A percentile compares a stretch with the other conserved stretches of the same genome.
Conservation (phyloP, 2,329 filamentous ascomycete genomes). For the Colletotrichum gigasporum region DNA sequence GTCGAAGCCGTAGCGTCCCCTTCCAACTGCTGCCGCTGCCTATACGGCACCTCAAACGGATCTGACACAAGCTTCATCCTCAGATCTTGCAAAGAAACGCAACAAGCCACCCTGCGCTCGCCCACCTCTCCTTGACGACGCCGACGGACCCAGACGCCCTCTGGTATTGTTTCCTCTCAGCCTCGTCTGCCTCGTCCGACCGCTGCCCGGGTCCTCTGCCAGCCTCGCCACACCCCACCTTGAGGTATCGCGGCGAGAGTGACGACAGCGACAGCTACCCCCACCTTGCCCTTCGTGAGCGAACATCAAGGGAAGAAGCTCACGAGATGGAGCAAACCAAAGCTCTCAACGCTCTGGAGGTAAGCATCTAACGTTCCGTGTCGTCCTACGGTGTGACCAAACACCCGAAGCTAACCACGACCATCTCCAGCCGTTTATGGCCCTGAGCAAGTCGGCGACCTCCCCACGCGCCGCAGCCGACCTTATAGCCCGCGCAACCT, state of each 20-base stretch:
- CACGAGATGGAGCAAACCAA: conserved; percentile 77
- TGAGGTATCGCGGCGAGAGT: neutral
- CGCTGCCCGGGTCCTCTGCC: conserved; percentile 10
- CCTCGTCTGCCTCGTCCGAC: conserved; percentile 19
- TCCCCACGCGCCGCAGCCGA: conserved; percentile 87
- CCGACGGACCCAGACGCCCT: neutral
- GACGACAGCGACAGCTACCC: conserved; percentile 3
- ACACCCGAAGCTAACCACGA: conserved; percentile 34
- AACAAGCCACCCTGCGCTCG: neutral
- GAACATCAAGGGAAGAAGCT: neutral
- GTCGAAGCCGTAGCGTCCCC: conserved; percentile 15
- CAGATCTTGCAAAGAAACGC: conserved; percentile 15
- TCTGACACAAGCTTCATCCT: conserved; percentile 36
- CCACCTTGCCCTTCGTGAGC: conserved; percentile 5
- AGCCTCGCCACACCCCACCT: conserved; percentile 25
- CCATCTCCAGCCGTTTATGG: conserved; percentile 82
- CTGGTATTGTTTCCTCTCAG: neutral
- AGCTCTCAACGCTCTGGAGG: conserved; percentile 72
- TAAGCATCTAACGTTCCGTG: too few relatives aligned
- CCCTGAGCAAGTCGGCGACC: conserved; percentile 85
- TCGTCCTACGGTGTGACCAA: too few relatives aligned
- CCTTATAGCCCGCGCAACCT: conserved; percentile 87
- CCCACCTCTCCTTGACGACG: conserved; percentile 3
- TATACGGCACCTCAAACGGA: conserved; percentile 36
- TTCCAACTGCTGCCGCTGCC: conserved; percentile 16